Evolutionary conservation across 257 asterid genomes (phyloP).

Genomic region (Rehmannia glutinosa): DNA sequence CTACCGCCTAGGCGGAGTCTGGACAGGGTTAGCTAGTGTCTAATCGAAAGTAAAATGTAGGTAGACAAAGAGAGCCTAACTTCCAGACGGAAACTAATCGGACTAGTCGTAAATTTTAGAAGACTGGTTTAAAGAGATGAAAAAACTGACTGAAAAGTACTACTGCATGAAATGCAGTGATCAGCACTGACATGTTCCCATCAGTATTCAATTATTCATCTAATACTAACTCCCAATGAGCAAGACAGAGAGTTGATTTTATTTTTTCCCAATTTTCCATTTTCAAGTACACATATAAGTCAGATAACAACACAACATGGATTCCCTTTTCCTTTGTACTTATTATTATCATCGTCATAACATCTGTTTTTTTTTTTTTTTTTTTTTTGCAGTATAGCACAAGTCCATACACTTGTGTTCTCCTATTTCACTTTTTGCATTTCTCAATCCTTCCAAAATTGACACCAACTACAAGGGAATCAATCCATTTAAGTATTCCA

Average conservation of each 20-base stretch:
- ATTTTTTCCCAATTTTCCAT: neutral
- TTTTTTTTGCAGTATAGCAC: too few species aligned
- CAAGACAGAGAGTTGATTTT: neutral
- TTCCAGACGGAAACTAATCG: too few species aligned
- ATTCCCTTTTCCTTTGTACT: neutral
- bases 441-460: neutral
- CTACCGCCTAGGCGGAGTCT: too few species aligned
- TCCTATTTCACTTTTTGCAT: neutral
- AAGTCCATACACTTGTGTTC: too few species aligned
- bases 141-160: neutral
- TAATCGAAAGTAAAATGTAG: too few species aligned
- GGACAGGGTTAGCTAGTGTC: too few species aligned
- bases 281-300: neutral
- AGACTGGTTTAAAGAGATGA: too few species aligned
- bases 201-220: neutral
- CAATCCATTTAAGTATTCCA: constrained; percentile 51
- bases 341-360: neutral
- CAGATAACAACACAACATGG: constrained; percentile 2
- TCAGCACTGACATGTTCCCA: neutral
- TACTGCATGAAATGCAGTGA: neutral
- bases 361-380: neutral
- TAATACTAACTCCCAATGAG: neutral
- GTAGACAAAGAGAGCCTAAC: too few species aligned
- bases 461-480: constrained; percentile 39
- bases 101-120: too few species aligned